These are phyloP conservation scores for Cenchrus purpureus DNA, from an alignment of 176 grass and related monocot species.

Conservation along the genomic window DNA sequence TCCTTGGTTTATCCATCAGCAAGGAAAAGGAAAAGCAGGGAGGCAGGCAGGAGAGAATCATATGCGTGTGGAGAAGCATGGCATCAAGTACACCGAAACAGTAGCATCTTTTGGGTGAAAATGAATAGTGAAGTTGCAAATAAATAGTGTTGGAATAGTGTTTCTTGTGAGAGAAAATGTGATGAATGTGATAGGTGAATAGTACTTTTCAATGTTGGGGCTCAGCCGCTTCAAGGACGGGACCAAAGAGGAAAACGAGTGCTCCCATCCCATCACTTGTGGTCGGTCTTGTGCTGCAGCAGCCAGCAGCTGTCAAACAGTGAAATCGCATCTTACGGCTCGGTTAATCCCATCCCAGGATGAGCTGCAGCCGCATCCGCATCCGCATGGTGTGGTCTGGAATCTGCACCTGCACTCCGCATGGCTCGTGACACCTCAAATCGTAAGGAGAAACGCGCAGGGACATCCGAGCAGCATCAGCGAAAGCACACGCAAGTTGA, in stretches of 20 bases:
- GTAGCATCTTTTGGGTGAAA: no score
- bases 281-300: not conserved
- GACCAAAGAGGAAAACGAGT: slow-evolving; percentile 8
- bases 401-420: not conserved
- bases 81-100: slow-evolving; percentile 9
- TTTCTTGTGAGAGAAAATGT: no score
- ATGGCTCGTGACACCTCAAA: slow-evolving; percentile 2
- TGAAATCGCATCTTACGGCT: not conserved
- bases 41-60: not conserved
- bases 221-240: not conserved
- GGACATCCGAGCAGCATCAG: not conserved
- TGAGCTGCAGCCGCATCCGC: not conserved
- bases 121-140: no score
- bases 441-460: not conserved
- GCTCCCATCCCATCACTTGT: not conserved
- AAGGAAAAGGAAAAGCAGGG: not conserved
- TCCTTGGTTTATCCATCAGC: no score
- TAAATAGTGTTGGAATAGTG: no score
- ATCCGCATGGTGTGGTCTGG: no score
- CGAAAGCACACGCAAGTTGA: not conserved
- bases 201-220: no score
- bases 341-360: not conserved
- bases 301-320: not conserved
- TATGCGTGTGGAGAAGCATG: not conserved
- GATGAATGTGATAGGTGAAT: no score